phyloP scores from a whole-genome alignment of 176 grass and related monocot genomes.

The Carex littledalei region DNA sequence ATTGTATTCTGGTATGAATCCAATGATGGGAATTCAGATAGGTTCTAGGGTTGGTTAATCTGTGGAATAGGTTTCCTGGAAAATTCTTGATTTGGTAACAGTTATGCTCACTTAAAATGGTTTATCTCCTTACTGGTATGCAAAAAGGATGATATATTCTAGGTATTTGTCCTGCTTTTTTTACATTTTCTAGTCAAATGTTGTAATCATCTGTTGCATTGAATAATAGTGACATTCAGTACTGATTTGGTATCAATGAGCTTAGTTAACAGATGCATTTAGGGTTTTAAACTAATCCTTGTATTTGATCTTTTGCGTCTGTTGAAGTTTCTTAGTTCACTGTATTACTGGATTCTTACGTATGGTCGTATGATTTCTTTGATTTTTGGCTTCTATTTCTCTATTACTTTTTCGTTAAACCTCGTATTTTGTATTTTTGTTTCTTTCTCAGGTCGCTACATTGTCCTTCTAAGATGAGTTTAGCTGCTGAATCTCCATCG shows the following conservation, averaged over 20 bases:
- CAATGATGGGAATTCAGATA: no score
- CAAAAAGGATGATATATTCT: background rate
- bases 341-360: background rate
- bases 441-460: background rate
- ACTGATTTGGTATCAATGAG: background rate
- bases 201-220: background rate
- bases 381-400: background rate
- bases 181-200: background rate
- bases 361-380: background rate
- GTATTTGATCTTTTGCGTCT: background rate
- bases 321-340: background rate
- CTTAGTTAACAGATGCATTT: background rate
- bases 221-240: background rate
- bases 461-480: slow-evolving; percentile 47
- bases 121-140: background rate
- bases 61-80: background rate
- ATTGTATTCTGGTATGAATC: no score
- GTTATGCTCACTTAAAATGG: background rate
- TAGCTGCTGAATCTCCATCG: slow-evolving; percentile 61
- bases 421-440: background rate
- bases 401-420: background rate
- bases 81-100: background rate
- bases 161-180: background rate
- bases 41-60: background rate
- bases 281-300: background rate